Conservation (phyloP, 2,329 filamentous ascomycete species). For the Neofusicoccum laricinum region DNA sequence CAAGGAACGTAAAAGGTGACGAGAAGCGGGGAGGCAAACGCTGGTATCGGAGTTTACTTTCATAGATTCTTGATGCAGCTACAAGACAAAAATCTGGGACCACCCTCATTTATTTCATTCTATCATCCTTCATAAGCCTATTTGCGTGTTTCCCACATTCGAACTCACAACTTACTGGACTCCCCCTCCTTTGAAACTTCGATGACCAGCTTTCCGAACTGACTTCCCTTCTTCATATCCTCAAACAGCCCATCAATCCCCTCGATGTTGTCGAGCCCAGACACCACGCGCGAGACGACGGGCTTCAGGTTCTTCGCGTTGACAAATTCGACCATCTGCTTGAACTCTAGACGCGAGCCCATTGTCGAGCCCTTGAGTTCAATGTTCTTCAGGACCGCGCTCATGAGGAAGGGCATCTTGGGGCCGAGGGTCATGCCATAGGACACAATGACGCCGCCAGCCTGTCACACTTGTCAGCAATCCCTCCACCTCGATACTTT, state of each 20-base stretch:
- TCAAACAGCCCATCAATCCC: constrained; percentile 80
- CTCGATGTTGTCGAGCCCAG: constrained; percentile 71
- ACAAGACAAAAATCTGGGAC: too few relatives aligned
- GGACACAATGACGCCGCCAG: constrained; percentile 76
- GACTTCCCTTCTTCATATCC: constrained; percentile 79
- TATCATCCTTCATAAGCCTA: constrained; percentile 7
- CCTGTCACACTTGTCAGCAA: constrained; percentile 29
- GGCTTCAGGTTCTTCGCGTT: constrained; percentile 69
- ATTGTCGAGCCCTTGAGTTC: constrained; percentile 85
- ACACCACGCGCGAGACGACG: constrained; percentile 70
- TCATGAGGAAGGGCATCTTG: constrained; percentile 83
- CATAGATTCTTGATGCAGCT: too few relatives aligned
- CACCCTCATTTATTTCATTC: neutral
- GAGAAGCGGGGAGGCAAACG: too few relatives aligned
- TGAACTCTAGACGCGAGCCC: constrained; percentile 86
- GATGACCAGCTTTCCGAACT: constrained; percentile 82
- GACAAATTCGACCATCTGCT: constrained; percentile 86
- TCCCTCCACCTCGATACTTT: constrained; percentile 15
- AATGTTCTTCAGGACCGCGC: constrained; percentile 79
- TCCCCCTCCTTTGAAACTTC: constrained; percentile 26
- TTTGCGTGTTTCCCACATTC: neutral
- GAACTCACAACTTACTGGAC: constrained; percentile 31
- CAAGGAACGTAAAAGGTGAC: too few relatives aligned
- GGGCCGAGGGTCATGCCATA: constrained; percentile 91
- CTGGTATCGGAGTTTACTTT: too few relatives aligned